Base-by-base conservation (phyloP, 805 yeast genomes). In the Metschnikowia cerradonensis region DNA sequence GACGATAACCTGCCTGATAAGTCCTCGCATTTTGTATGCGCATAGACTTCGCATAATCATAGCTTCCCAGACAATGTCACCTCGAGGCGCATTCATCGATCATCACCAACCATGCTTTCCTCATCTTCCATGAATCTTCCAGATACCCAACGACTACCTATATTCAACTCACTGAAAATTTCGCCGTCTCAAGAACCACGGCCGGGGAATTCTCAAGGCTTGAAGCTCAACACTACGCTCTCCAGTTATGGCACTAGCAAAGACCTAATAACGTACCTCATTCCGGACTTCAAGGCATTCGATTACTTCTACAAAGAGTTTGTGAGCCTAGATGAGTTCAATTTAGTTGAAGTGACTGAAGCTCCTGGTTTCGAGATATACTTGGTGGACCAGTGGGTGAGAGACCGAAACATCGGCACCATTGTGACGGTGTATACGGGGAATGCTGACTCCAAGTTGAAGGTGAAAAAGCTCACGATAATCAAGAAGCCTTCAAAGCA, bases 351-450 rank as follows among this genome's bases (percentile, higher is more conserved):
- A 42, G 76, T 73, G 48, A 67, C 82, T 4, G 69, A 67, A 8
- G 73, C 86, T 22, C 60, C 73, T 1, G 98, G 99, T 1, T 90
- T 86, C 63, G 98, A 94, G 67, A 79, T 88, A 14, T 94, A 94
- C 65, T 75, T 94, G 36, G 96, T 92, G 10, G 98, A 94, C 65
- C 97, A 92, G 66, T 94, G 99, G 99, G 85, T 88, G 2, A 77
- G 86, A 33, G 84, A 83, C 52, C 73, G 98, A 41, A 74, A 79
- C 39, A 70, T 82, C 11, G 83, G 88, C 23, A 76, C 86, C 1
- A 76, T 87, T 4, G 84, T 92, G 15, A 82, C 94, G 1, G 81
- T 92, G 0, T 94, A 80, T 66, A 92, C 98, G 0, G 99, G 99
- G 2, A 88, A 90, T 61, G 63, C 80, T 4, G 73, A 74, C n/a